phyloP scores from a whole-genome alignment of 2,329 filamentous ascomycete species.

The Colletotrichum plurivorum region DNA sequence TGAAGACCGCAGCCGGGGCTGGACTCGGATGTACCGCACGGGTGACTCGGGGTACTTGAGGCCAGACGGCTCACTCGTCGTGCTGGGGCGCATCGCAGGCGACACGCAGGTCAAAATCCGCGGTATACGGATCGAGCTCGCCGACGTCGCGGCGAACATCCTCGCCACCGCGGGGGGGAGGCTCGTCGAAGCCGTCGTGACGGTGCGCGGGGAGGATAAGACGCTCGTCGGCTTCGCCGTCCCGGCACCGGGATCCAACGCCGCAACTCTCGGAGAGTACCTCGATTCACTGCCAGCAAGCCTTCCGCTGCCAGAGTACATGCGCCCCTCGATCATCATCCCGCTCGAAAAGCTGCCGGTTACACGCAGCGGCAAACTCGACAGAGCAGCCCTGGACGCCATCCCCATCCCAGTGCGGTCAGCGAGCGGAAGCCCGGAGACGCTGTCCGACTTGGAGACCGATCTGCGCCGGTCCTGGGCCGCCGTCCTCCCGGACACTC shows the following conservation, averaged over 20 bases:
- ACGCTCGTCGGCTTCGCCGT: conserved; percentile 49
- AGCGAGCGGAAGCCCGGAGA: not conserved
- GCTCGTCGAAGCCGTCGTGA: conserved; percentile 44
- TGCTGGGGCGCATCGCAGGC: conserved; percentile 55
- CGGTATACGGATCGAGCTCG: conserved; percentile 61
- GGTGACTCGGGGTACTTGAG: conserved; percentile 55
- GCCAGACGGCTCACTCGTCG: conserved; percentile 50
- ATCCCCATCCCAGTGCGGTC: conserved; percentile 43
- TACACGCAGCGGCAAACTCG: conserved; percentile 50
- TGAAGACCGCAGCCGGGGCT: conserved; percentile 17
- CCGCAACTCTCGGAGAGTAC: conserved; percentile 23
- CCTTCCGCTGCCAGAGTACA: conserved; percentile 51
- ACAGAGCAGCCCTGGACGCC: conserved; percentile 46
- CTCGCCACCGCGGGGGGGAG: conserved; percentile 41
- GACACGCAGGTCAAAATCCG: conserved; percentile 62
- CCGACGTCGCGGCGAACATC: conserved; percentile 52
- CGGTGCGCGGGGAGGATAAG: conserved; percentile 40
- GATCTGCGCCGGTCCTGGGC: conserved; percentile 40
- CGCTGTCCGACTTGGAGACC: conserved; percentile 22
- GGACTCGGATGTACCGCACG: conserved; percentile 53
- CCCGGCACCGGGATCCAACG: conserved; percentile 26
- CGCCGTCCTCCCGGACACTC: conserved; percentile 43
- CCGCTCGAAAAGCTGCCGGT: conserved; percentile 48
- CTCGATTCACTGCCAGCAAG: conserved; percentile 36
- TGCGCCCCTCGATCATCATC: conserved; percentile 50